Base-by-base conservation (phyloP, 1,284 basidiomycete genomes). In the Cryptococcus hybrid region DNA sequence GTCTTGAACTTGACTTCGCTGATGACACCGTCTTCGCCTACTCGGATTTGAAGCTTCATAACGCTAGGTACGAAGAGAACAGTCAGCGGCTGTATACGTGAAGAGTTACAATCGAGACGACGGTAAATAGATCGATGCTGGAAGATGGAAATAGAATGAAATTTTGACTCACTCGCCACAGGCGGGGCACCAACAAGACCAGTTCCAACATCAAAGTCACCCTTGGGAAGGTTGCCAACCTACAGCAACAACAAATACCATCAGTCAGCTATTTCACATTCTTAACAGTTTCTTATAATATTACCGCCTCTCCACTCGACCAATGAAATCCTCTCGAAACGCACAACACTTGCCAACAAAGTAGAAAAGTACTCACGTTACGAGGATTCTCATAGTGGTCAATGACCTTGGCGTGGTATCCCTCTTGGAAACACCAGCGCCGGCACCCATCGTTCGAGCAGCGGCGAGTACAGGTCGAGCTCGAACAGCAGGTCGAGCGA, bases 1-100 rank as follows among this genome's bases (percentile, higher is more conserved):
- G 93, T 96, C 82, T 96, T 98, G 85, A 98, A 99, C 80, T 95
- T 96, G 78, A 98, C 96, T 75, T 99, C 95, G 56, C 89, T 90
- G 74, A 99, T 99, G 79, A 97, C 85, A 45, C 77, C 81, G 59
- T 90, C 84, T 64, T 96, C 93, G 78, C 94, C 88, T 58, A 99
- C 96, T 68, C 92, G 90, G 76, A 99, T 99, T 78, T 97, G 94
- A 30, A 99, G 86, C 80, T 99, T 99, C 95, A 98, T 98, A 52
- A 98, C 93, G 80, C 96, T 94, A 69, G 85, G 86, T 18, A 18
- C 18, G 18, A 18, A 18, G 18, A 18, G 18, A 18, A 18, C 18
- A 18, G 18, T 30, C 39, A 34, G 7, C 12, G 34, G 18, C 39
- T 45, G 51, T 30, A 18, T 18, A 18, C 18, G 18, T 18, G 18